phyloP scores from a whole-genome alignment of 2,329 filamentous ascomycete species.

The Calonectria montana region DNA sequence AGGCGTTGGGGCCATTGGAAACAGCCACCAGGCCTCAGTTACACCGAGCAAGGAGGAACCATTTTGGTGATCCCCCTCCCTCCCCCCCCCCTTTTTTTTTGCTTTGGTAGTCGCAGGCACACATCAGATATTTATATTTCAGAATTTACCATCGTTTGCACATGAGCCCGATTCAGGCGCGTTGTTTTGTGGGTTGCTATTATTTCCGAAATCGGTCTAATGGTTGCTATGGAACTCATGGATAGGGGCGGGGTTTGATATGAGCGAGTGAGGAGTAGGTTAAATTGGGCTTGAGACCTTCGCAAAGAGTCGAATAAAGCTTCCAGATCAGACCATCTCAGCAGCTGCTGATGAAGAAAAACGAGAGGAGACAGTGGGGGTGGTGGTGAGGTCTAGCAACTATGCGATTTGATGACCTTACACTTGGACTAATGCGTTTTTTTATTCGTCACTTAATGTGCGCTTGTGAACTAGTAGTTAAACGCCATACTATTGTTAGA shows the following conservation, averaged over 20 bases:
- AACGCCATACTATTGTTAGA: neutral
- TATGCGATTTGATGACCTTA: neutral
- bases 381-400: neutral
- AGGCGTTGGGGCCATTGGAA: slow-evolving; percentile 16
- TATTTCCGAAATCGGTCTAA: neutral
- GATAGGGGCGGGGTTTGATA: neutral
- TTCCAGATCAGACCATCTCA: neutral
- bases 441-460: neutral
- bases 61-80: slow-evolving; percentile 39
- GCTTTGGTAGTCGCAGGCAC: neutral
- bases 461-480: neutral
- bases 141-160: neutral
- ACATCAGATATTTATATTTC: neutral
- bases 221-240: neutral
- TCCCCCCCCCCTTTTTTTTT: too few species aligned
- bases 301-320: neutral
- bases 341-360: neutral
- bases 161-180: neutral
- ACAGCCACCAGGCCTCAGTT: neutral
- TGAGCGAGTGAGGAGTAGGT: neutral
- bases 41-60: neutral
- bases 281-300: neutral
- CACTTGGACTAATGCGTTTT: neutral
- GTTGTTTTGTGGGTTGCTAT: neutral
- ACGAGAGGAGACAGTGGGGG: neutral